These are phyloP conservation scores for Neurospora sp. DNA, from an alignment of 2,329 filamentous ascomycete genomes.

Conservation along the genomic window DNA sequence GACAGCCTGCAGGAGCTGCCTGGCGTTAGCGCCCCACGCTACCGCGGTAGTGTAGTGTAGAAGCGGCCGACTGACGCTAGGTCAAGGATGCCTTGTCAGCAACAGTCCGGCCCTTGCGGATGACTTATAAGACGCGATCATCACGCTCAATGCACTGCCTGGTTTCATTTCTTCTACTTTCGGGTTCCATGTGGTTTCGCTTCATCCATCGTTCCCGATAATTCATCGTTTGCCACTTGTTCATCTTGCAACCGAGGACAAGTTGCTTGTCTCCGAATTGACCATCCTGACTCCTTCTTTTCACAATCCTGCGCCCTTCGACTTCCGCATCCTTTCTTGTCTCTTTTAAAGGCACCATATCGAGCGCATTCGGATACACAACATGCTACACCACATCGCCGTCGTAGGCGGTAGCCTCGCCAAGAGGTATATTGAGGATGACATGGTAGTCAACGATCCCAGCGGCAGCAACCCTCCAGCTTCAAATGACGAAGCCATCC, in stretches of 20 bases:
- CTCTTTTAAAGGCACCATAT: neutral
- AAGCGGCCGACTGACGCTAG: neutral
- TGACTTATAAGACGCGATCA: neutral
- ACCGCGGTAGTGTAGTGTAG: neutral
- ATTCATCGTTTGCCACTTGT: neutral
- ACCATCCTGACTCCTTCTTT: neutral
- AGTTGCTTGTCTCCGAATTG: neutral
- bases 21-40: neutral
- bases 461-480: conserved; percentile 11
- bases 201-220: neutral
- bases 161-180: neutral
- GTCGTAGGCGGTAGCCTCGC: conserved; percentile 7
- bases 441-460: conserved; percentile 22
- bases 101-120: neutral
- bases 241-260: neutral
- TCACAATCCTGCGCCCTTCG: neutral
- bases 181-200: neutral
- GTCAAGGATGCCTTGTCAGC: neutral
- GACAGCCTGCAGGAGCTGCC: neutral
- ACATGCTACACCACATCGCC: conserved; percentile 3
- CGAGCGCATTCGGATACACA: neutral
- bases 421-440: conserved; percentile 9
- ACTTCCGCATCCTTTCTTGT: neutral
- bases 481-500: conserved; percentile 19
- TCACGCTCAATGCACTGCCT: neutral